phyloP scores from a whole-genome alignment of 2,329 filamentous ascomycete genomes.

The Pseudocercospora pini-densiflorae region DNA sequence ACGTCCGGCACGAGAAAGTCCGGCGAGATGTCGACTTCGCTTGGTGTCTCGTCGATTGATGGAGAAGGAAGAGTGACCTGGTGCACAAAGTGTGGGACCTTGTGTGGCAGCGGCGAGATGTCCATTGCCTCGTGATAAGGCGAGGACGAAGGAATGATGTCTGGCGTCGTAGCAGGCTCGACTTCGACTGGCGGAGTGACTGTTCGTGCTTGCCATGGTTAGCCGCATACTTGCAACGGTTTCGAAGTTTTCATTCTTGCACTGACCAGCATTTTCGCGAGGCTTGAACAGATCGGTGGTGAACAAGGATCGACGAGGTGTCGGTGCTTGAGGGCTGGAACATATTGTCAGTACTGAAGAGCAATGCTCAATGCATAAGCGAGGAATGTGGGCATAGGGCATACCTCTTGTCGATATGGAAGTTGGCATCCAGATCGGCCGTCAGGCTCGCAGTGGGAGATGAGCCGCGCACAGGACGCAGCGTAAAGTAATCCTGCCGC shows the following conservation, averaged over 20 bases:
- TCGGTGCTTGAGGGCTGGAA: constrained; percentile 77
- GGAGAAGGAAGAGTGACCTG: constrained; percentile 74
- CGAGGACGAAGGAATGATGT: constrained; percentile 76
- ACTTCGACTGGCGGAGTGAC: constrained; percentile 51
- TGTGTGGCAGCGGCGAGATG: constrained; percentile 90
- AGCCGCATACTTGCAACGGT: constrained; percentile 18
- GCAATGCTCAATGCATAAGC: constrained; percentile 27
- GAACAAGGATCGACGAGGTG: constrained; percentile 83
- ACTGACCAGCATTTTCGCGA: constrained; percentile 39
- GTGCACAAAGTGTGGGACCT: constrained; percentile 63
- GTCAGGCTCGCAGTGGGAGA: constrained; percentile 91
- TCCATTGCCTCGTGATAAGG: constrained; percentile 86
- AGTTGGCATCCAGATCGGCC: constrained; percentile 95
- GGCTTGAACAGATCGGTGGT: constrained; percentile 70
- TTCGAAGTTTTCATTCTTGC: constrained; percentile 24
- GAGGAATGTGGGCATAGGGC: constrained; percentile 48
- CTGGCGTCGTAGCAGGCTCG: constrained; percentile 83
- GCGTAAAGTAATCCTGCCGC: constrained; percentile 77
- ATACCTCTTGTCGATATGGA: constrained; percentile 93
- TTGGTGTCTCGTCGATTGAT: constrained; percentile 61
- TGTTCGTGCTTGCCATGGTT: constrained; percentile 43
- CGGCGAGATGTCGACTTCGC: constrained; percentile 46
- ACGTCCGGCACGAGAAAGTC: constrained; percentile 38
- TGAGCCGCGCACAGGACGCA: constrained; percentile 76
- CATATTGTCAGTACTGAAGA: constrained; percentile 45